Evolutionary conservation across 345 rosid species (phyloP), one percentile per base, ranked within the genome.

Genomic region (Linum tenue): DNA sequence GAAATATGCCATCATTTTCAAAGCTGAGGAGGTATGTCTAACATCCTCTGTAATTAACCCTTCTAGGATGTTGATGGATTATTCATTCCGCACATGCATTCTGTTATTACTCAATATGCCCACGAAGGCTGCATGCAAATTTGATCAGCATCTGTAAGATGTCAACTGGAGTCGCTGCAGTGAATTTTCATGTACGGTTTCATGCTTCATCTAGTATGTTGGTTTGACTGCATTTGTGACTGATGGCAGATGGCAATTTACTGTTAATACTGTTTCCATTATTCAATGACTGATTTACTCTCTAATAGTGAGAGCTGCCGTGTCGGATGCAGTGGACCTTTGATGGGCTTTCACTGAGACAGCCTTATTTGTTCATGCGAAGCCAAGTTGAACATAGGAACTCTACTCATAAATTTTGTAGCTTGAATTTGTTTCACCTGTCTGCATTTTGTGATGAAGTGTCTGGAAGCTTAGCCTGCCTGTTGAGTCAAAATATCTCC

Each of bases 21-120:
- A 94, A 90, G 86, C 86, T 42, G 99, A 94, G 82, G 96, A 90
- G 82, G 99, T 94, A 85, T 38, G 96, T 66, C 71, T 39, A 31
- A 3, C 64, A 36, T 59, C 62, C 22, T 55, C 37, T 69, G 53
- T 40, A 38, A 38, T n/a, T 50, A 36, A 16, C 39, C 60, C 60
- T 39, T 59, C 44, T 60, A 39, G 38, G 10, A 53, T 48, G 14
- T 48, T 5, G 35, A 58, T 50, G 35, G 48, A 42, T 43, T 9
- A 57, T 38, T 31, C 59, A 55, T 38, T 41, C 55, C 37, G 15
- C 39, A 16, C 41, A 7, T 48, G 53, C 53, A 48, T 48, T 48
- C 11, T 48, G 1, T 9, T 48, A 22, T 55, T 5, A 57, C 36
- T 31, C 53, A 55, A 37, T 41, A 50, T 35, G 15, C 35, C 37